A percentile compares a stretch with the other conserved stretches of the same genome.
These are phyloP conservation scores for Chaetoceros tenuissimus DNA, from an alignment of 108 stramenopile species.

Conservation along the genomic window DNA sequence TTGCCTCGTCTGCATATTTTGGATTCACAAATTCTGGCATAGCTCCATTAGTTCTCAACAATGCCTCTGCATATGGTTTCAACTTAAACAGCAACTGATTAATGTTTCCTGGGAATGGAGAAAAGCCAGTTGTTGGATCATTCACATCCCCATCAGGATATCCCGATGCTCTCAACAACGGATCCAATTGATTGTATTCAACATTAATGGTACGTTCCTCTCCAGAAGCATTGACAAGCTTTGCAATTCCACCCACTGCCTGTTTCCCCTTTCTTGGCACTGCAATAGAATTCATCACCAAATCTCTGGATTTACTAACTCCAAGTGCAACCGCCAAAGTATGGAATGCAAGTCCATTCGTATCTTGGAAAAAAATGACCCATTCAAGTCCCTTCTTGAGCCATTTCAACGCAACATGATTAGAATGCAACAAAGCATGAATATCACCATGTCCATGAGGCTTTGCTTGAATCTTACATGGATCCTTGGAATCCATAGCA, in stretches of 20 bases:
- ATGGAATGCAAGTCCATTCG: constrained; percentile 96
- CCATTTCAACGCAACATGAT: constrained; percentile 81
- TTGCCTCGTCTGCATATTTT: constrained; percentile 91
- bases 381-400: constrained; percentile 67
- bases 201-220: constrained; percentile 84
- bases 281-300: constrained; percentile 94
- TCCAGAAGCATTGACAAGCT: constrained; percentile 52
- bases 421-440: constrained; percentile 86
- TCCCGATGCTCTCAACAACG: constrained; percentile 79
- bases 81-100: constrained; percentile 93
- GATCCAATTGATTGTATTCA: constrained; percentile 97
- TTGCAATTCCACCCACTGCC: constrained; percentile 96
- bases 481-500: constrained; percentile 62
- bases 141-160: constrained; percentile 87
- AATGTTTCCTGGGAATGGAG: constrained; percentile 96
- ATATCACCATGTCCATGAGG: constrained; percentile 99
- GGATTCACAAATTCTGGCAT: constrained; percentile 98
- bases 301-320: constrained; percentile 66
- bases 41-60: constrained; percentile 71
- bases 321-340: constrained; percentile 89
- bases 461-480: constrained; percentile 84
- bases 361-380: constrained; percentile 97
- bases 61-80: constrained; percentile 63
- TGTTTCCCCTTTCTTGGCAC: constrained; percentile 95
- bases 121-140: constrained; percentile 80